A percentile compares a stretch with the other conserved stretches of the same genome.
phyloP scores from a whole-genome alignment of 202 grass and related monocot species.

The Carex arenaria region DNA sequence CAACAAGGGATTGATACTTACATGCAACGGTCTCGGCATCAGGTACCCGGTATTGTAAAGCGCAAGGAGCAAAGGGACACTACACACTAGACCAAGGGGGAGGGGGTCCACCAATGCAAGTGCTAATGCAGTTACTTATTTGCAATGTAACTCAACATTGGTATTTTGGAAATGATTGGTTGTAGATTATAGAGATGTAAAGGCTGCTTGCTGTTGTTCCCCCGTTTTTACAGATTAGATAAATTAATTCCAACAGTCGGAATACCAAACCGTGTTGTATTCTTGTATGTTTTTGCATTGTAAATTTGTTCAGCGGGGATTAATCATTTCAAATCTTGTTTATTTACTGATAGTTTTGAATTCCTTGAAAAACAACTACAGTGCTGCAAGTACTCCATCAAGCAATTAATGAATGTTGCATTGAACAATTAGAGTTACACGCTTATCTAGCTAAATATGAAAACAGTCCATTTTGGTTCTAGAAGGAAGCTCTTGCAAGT shows the following conservation, averaged over 20 bases:
- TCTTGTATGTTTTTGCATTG: neutral
- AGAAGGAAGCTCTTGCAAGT: neutral
- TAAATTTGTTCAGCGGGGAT: neutral
- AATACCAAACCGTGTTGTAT: neutral
- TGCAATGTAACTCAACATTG: neutral
- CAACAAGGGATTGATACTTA: constrained; percentile 93
- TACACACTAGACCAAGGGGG: neutral
- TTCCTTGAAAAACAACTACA: neutral
- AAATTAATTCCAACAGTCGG: neutral
- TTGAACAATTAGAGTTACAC: neutral
- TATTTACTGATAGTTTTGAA: neutral
- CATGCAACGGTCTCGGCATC: constrained; percentile 90
- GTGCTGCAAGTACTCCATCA: neutral
- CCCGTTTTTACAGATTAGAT: constrained; percentile 12
- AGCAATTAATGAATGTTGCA: neutral
- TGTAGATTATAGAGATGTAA: constrained; percentile 18
- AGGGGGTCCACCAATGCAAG: neutral
- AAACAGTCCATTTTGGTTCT: neutral
- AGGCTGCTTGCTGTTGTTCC: constrained; percentile 1
- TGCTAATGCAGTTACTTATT: constrained; percentile 4
- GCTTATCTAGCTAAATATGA: neutral
- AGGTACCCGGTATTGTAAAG: constrained; percentile 62
- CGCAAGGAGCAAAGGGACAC: neutral
- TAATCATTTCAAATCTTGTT: neutral
- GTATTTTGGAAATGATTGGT: constrained; percentile 17